Evolutionary conservation across 2,329 filamentous ascomycete species (phyloP), one percentile per base, ranked within the genome.

Genomic region (Magnaporthiopsis rhizophila): DNA sequence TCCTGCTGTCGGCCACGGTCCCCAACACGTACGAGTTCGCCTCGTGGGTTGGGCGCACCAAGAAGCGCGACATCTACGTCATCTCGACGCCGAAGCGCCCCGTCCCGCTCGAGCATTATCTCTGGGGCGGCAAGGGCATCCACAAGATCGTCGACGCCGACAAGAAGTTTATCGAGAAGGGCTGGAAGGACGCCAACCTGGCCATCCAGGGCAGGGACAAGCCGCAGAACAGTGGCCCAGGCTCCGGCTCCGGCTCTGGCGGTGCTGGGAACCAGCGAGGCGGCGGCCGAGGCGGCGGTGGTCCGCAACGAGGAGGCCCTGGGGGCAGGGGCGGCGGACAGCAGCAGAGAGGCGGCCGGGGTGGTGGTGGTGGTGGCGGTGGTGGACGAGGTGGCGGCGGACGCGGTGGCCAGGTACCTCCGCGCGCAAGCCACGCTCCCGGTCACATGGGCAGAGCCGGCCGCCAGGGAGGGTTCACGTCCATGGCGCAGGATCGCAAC

Each of bases 41-140:
- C 1, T 98, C 93, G 0, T 99, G 95, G 95, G 94, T 99, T 30
- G 95, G 95, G 13, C 86, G 95, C 62, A 99, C 95, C 0, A 99
- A 99, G 78, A 94, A 96, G 78, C 98, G 97, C 77, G 91, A 99
- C 71, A 98, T 99, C 45, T 99, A 98, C 73, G 95, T 99, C 70
- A 99, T 99, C 64, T 98, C 95, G 0, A 99, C 95, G 0, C 89
- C 93, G 0, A 99, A 99, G 76, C 86, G 95, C 65, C 95, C 95
- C 0, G 92, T 99, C 0, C 95, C 95, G 0, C 79, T 99, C 2
- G 95, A 99, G 71, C 95, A 99, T 74, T 99, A 94, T 71, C 82
- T 99, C 0, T 99, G 95, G 95, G 93, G 92, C 5, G 90, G 89
- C 65, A 98, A 97, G 75, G 86, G 88, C 53, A 95, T 97, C 73